Percentiles rank a stretch among this genome's conserved stretches.
Evolutionary conservation across 345 rosid species (phyloP).

Genomic region (Linum lewisii): DNA sequence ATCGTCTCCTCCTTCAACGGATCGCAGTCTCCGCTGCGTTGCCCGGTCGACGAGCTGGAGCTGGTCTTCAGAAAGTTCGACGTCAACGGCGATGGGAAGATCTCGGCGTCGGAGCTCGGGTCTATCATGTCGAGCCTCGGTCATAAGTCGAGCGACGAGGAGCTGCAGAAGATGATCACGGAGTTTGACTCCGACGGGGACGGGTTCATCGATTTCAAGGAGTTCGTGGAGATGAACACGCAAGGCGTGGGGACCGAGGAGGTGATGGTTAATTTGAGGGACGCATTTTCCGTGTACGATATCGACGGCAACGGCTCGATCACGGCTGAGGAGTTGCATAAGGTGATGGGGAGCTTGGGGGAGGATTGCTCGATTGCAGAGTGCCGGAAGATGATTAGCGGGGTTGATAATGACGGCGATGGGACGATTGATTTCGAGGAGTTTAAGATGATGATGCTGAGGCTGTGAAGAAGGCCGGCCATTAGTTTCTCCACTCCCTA

Average conservation of each 20-base stretch:
- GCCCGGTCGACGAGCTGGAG: not conserved
- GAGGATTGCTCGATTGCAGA: not conserved
- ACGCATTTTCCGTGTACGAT: not conserved
- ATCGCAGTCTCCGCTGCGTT: not conserved
- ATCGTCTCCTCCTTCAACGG: not conserved
- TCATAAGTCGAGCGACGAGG: not conserved
- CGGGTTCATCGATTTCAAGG: not conserved
- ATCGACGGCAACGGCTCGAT: constrained; percentile 1
- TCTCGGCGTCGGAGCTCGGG: not conserved
- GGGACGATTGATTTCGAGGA: not conserved
- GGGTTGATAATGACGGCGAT: not conserved
- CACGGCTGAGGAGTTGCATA: not conserved
- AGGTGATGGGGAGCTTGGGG: not conserved
- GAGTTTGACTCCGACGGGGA: not conserved
- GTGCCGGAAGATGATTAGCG: not conserved
- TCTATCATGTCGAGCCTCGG: not conserved
- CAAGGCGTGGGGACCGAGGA: not conserved
- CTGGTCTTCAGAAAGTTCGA: not conserved
- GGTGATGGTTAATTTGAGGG: not conserved
- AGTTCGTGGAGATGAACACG: not conserved
- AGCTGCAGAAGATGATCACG: not conserved
- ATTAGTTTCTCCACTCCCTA: not conserved
- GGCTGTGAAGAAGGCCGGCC: not conserved
- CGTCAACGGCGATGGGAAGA: not conserved
- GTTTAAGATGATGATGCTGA: not conserved